phyloP scores from a whole-genome alignment of 108 stramenopile genomes.

The Conticribra weissflogii region DNA sequence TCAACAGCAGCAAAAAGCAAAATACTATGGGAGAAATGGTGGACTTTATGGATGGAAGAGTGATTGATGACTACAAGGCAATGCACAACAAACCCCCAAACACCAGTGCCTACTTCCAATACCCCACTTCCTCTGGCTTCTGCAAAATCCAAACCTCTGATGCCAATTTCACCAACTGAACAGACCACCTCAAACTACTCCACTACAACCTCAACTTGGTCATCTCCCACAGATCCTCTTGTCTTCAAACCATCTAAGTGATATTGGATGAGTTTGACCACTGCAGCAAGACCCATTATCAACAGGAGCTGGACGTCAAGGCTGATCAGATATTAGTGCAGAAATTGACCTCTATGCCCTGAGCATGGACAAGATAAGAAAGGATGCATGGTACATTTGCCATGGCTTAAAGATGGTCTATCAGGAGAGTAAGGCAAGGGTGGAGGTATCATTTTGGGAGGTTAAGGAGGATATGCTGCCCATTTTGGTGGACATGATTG shows the following conservation, averaged over 20 bases:
- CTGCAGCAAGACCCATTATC: conserved; percentile 35
- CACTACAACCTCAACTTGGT: conserved; percentile 55
- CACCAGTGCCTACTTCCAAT: neutral
- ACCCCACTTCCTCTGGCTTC: neutral
- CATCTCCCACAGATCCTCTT: conserved; percentile 44
- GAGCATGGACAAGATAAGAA: conserved; percentile 22
- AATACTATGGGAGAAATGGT: too few relatives aligned
- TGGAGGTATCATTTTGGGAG: conserved; percentile 50
- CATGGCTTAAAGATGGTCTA: conserved; percentile 56
- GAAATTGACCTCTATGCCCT: conserved; percentile 52
- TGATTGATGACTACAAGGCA: too few relatives aligned
- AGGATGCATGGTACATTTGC: conserved; percentile 50
- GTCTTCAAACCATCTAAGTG: conserved; percentile 41
- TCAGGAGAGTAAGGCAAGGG: conserved; percentile 26
- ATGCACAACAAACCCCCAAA: too few relatives aligned
- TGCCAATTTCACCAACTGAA: conserved; percentile 14
- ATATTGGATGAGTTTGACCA: conserved; percentile 59
- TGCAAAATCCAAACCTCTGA: neutral
- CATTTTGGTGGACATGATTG: conserved; percentile 53
- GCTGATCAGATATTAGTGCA: conserved; percentile 56
- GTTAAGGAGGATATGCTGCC: conserved; percentile 45
- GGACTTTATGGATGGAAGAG: too few relatives aligned
- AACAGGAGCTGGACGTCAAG: conserved; percentile 54
- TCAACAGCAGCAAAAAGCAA: too few relatives aligned
- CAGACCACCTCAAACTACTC: conserved; percentile 43